Percentiles rank a stretch among this genome's conserved stretches.
Evolutionary conservation across 2,329 filamentous ascomycete species (phyloP).

Genomic region (Aspergillus fischeri): DNA sequence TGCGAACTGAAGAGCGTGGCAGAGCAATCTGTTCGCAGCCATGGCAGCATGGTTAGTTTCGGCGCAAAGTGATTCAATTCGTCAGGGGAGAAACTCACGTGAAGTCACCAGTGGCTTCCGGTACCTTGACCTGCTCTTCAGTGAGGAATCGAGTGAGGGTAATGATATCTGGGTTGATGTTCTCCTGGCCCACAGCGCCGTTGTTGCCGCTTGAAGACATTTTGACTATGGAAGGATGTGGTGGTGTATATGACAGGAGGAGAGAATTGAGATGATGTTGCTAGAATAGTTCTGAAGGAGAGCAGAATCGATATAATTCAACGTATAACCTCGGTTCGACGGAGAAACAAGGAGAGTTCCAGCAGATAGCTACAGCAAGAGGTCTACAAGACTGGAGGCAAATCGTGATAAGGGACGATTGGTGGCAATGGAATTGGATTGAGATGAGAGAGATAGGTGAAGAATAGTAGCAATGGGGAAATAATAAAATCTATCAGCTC

Average conservation of each 20-base stretch:
- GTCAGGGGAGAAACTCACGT: constrained; percentile 61
- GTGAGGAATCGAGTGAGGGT: constrained; percentile 94
- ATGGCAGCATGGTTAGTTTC: background rate
- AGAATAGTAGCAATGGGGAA: background rate
- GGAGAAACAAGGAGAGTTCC: constrained; percentile 19
- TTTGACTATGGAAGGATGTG: constrained; percentile 10
- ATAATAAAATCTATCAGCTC: background rate
- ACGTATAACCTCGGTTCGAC: constrained; percentile 26
- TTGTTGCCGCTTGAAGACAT: constrained; percentile 42
- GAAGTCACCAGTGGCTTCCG: constrained; percentile 96
- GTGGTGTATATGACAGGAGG: background rate
- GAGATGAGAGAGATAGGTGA: background rate
- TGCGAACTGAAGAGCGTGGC: constrained; percentile 96
- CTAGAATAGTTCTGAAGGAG: background rate
- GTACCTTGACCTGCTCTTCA: constrained; percentile 89
- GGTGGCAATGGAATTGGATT: background rate
- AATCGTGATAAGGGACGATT: background rate
- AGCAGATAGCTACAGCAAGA: background rate
- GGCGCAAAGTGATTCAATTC: background rate
- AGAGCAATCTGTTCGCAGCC: constrained; percentile 65
- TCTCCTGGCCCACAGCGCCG: constrained; percentile 58
- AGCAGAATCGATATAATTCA: constrained; percentile 5
- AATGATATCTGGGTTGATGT: constrained; percentile 93
- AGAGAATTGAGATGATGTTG: background rate
- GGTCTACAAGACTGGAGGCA: background rate